Base-by-base conservation (phyloP, 2,329 filamentous ascomycete species). In the Penicillium vulpinum region DNA sequence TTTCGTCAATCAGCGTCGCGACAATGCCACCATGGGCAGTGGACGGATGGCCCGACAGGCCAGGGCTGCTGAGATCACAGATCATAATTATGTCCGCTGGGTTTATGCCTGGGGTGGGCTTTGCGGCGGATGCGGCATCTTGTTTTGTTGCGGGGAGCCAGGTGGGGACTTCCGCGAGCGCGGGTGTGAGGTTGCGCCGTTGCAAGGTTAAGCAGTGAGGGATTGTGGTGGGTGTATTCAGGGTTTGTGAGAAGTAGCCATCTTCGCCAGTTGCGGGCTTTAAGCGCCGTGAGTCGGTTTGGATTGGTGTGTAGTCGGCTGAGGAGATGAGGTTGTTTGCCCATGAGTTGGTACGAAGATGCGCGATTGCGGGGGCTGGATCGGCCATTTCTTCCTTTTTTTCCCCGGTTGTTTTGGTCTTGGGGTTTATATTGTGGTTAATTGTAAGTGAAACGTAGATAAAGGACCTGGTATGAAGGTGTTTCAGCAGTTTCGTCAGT, bases 211-310 rank as follows among this genome's bases (percentile, higher is more conserved):
- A 63, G 29, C 73, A 62, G 51, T 76, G 71, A 2, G 77, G 77
- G 50, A 79, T 77, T 24, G 77, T 78, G 15, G 62, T 59, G 0
- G 68, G 46, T 8, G 76, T 76, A 35, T 63, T 71, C 33, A 79
- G 62, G 1, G 76, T 78, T 29, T 65, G 61, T 9, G 72, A 67
- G 54, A 79, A 75, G 67, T 73, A 79, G 51, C 71, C 71, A 54
- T 80, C 76, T 69, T 79, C 77, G 44, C 76, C 75, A 10, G 70
- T 70, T 33, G 66, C 58, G 9, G 70, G 67, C 58, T 79, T 79
- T 60, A 68, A 62, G 11, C 66, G 66, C 11, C 77, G 73, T 2
- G 76, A 75, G 58, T 71, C 73, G 44, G 75, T 77, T 41, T 67
- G 64, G 51, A 78, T 72, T 29, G 73, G 62, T 44, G 64, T 67